Percentiles rank a stretch among this genome's conserved stretches.
Conservation (phyloP, 2,329 filamentous ascomycete genomes). For the Hirsutella thompsonii region DNA sequence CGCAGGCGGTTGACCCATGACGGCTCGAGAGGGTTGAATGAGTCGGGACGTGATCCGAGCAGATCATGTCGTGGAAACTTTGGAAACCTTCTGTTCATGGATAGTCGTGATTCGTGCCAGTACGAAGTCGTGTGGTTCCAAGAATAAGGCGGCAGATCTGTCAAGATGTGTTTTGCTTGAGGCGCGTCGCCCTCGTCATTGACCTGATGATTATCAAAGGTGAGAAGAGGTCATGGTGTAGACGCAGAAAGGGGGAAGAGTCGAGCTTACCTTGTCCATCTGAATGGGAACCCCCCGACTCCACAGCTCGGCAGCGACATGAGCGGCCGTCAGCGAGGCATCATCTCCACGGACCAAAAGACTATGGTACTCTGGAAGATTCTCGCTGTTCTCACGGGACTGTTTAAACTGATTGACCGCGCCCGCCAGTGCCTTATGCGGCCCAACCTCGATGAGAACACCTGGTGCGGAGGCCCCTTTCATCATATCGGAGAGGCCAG, state of each 20-base stretch:
- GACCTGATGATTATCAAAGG: neutral
- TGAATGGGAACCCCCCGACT: neutral
- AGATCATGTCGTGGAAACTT: neutral
- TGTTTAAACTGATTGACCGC: neutral
- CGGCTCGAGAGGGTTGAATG: conserved; percentile 1
- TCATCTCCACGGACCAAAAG: neutral
- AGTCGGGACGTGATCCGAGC: neutral
- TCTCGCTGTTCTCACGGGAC: neutral
- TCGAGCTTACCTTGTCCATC: neutral
- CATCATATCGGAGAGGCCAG: neutral
- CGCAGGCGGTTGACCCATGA: conserved; percentile 1
- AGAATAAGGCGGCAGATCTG: conserved; percentile 1
- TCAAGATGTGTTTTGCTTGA: neutral
- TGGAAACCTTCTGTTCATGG: neutral
- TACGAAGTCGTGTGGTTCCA: conserved; percentile 1
- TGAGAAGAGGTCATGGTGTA: neutral
- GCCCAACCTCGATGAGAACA: neutral
- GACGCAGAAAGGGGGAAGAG: neutral
- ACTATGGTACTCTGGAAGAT: neutral
- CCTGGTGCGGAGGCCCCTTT: neutral
- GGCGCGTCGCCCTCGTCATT: neutral
- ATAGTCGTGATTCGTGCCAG: conserved; percentile 1
- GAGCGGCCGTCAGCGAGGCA: neutral
- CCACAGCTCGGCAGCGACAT: neutral
- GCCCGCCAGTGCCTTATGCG: neutral